phyloP scores from a whole-genome alignment of 768 basidiomycete genomes.

The Pilatotrama ljubarskyi region DNA sequence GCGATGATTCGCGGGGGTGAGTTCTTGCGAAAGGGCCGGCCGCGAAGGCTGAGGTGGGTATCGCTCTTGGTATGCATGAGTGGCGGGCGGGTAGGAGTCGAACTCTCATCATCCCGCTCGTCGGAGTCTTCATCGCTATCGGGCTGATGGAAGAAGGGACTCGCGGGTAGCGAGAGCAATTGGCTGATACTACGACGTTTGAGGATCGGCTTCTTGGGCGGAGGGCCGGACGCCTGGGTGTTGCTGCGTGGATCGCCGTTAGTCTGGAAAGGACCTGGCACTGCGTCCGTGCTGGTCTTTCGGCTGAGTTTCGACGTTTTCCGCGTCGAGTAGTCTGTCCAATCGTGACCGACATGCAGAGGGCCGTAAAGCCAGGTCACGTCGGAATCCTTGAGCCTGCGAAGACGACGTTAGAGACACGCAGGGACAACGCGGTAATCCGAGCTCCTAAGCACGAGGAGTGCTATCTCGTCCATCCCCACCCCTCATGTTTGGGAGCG shows the following conservation, averaged over 20 bases:
- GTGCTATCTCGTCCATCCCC: conserved; percentile 12
- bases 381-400: conserved; percentile 98
- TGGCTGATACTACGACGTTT: conserved; percentile 94
- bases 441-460: conserved; percentile 15
- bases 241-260: neutral
- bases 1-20: conserved; percentile 68
- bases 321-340: conserved; percentile 59
- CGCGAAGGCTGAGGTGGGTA: conserved; percentile 59
- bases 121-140: conserved; percentile 18
- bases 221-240: conserved; percentile 18
- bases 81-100: conserved; percentile 47
- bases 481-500: conserved; percentile 15
- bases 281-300: conserved; percentile 47
- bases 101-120: neutral
- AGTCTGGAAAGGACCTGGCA: conserved; percentile 18
- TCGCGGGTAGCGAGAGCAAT: conserved; percentile 52
- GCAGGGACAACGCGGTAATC: conserved; percentile 14
- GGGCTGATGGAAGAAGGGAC: conserved; percentile 25
- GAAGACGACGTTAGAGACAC: conserved; percentile 15
- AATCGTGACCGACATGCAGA: conserved; percentile 90
- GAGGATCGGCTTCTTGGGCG: conserved; percentile 78
- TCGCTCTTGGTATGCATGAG: conserved; percentile 87
- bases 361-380: conserved; percentile 99
- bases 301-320: conserved; percentile 42
- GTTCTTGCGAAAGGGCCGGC: conserved; percentile 55